These are phyloP conservation scores for Aspergillus quadricinctus DNA, from an alignment of 2,329 filamentous ascomycete species.

Conservation along the genomic window DNA sequence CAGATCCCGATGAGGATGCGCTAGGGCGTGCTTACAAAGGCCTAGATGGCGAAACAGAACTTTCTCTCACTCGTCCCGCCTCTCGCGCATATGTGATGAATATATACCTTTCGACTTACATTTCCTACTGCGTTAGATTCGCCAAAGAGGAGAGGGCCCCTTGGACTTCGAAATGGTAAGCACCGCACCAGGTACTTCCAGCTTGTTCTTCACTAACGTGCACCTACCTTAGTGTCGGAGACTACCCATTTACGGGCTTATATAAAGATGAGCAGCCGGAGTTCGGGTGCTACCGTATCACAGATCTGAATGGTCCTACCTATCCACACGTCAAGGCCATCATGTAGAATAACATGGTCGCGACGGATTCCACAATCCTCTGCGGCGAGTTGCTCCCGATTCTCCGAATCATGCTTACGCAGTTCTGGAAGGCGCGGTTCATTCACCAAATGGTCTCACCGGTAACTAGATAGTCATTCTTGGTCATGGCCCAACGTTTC, in stretches of 20 bases:
- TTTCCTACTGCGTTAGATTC: not conserved
- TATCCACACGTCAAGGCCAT: constrained; percentile 12
- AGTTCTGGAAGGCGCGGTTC: constrained; percentile 4
- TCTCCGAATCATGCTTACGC: constrained; percentile 11
- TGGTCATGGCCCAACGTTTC: not conserved
- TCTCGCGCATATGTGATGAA: constrained; percentile 6
- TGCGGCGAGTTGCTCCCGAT: constrained; percentile 9
- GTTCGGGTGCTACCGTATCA: constrained; percentile 8
- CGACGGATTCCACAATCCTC: constrained; percentile 10
- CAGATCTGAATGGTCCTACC: constrained; percentile 3
- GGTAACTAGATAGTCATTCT: constrained; percentile 5
- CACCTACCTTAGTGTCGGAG: constrained; percentile 7
- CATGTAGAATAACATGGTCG: constrained; percentile 14
- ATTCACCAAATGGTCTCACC: constrained; percentile 11
- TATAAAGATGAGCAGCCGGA: constrained; percentile 9
- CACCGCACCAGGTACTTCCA: not conserved
- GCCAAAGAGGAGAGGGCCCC: not conserved
- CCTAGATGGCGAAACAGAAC: constrained; percentile 2
- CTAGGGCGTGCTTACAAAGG: constrained; percentile 1
- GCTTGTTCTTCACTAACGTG: not conserved
- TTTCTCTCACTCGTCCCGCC: not conserved
- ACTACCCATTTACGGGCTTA: constrained; percentile 9
- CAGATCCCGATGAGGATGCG: constrained; percentile 1
- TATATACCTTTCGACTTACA: constrained; percentile 2
- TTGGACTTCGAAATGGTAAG: constrained; percentile 7